Percentiles rank a stretch among this genome's conserved stretches.
phyloP scores from a whole-genome alignment of 345 rosid genomes.

The Reutealis trisperma region DNA sequence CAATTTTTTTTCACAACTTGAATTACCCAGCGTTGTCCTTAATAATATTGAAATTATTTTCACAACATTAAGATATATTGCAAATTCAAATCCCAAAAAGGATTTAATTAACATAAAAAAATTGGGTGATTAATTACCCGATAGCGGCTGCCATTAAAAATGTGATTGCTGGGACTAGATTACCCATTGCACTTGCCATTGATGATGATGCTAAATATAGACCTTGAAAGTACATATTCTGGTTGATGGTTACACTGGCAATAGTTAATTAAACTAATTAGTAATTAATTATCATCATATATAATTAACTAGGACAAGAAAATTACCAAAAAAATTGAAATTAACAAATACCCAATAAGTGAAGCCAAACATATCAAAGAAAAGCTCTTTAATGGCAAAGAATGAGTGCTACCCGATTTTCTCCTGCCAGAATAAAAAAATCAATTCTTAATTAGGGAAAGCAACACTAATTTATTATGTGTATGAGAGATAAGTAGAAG shows the following conservation, averaged over 20 bases:
- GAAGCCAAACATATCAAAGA: slow-evolving; percentile 37
- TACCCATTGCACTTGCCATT: slow-evolving; percentile 36
- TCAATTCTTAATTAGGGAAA: not conserved
- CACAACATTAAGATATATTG: no score
- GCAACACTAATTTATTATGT: no score
- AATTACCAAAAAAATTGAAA: no score
- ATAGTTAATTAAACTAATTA: no score
- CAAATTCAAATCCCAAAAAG: no score
- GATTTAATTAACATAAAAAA: no score
- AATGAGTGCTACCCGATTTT: slow-evolving; percentile 16
- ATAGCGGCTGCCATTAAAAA: slow-evolving; percentile 36
- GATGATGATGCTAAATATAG: slow-evolving; percentile 42
- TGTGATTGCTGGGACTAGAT: slow-evolving; percentile 47
- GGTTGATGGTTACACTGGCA: slow-evolving; percentile 36
- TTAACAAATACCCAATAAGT: slow-evolving; percentile 31
- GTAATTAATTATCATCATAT: not conserved
- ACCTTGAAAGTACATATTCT: slow-evolving; percentile 47
- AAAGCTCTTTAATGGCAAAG: slow-evolving; percentile 30
- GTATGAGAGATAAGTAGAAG: no score
- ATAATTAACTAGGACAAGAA: no score
- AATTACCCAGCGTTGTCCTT: no score
- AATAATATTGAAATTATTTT: no score
- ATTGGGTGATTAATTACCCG: slow-evolving; percentile 22
- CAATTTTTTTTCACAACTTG: no score
- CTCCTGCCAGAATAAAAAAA: slow-evolving; percentile 17